These are phyloP conservation scores for Dactylellina haptotyla DNA, from an alignment of 2,329 filamentous ascomycete genomes.

Conservation along the genomic window DNA sequence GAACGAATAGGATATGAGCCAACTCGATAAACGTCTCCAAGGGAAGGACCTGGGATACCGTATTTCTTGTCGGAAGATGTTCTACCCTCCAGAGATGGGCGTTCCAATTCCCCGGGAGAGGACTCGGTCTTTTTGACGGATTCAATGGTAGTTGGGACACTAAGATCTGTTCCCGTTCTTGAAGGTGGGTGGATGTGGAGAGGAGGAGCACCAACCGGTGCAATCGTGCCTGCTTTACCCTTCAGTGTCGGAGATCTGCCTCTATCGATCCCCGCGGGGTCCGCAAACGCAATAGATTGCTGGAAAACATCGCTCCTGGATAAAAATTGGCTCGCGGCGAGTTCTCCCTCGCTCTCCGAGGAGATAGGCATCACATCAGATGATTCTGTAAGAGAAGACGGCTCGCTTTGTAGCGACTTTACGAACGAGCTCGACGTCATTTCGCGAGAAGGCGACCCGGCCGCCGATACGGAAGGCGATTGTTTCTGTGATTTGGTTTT, in stretches of 20 bases:
- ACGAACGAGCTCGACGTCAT: slow-evolving; percentile 43
- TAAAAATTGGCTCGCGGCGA: slow-evolving; percentile 90
- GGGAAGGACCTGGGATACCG: slow-evolving; percentile 62
- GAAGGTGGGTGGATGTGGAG: slow-evolving; percentile 46
- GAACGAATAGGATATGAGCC: slow-evolving; percentile 83
- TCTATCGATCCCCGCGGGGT: slow-evolving; percentile 32
- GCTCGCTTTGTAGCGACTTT: slow-evolving; percentile 51
- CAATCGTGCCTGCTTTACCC: slow-evolving; percentile 38
- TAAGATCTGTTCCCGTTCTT: slow-evolving; percentile 33
- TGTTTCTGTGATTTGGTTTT: slow-evolving; percentile 23
- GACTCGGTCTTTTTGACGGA: slow-evolving; percentile 31
- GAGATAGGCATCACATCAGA: slow-evolving; percentile 74
- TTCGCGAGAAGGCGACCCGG: slow-evolving; percentile 33
- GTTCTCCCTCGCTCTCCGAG: slow-evolving; percentile 75
- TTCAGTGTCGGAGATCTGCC: slow-evolving; percentile 49
- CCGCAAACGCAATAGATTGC: slow-evolving; percentile 65
- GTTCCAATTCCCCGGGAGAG: slow-evolving; percentile 37
- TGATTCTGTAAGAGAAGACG: slow-evolving; percentile 61
- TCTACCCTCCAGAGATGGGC: slow-evolving; percentile 31
- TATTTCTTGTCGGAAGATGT: slow-evolving; percentile 58
- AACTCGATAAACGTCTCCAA: slow-evolving; percentile 70
- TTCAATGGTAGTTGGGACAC: slow-evolving; percentile 5
- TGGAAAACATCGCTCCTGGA: slow-evolving; percentile 88
- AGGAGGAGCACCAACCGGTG: slow-evolving; percentile 28
- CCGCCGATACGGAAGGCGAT: slow-evolving; percentile 25